Percentiles rank a stretch among this genome's conserved stretches.
These are phyloP conservation scores for Lactifluus rugatus DNA, from an alignment of 768 basidiomycete species.

Conservation along the genomic window DNA sequence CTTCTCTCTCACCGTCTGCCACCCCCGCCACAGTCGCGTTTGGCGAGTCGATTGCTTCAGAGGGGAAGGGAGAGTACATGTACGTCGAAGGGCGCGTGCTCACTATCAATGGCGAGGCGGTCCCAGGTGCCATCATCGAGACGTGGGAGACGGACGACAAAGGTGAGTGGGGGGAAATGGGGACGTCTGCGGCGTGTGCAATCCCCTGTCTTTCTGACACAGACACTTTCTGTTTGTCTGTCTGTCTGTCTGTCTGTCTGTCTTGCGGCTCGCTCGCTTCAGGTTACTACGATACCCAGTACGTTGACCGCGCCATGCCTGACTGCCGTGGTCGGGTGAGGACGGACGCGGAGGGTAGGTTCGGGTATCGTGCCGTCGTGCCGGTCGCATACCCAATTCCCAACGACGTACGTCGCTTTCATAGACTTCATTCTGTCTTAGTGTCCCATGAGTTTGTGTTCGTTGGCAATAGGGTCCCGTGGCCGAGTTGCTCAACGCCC, in stretches of 20 bases:
- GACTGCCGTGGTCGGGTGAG: constrained; percentile 66
- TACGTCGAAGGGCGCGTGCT: constrained; percentile 66
- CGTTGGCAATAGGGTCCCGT: constrained; percentile 50
- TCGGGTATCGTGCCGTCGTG: constrained; percentile 63
- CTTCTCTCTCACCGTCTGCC: neutral
- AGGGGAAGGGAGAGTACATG: constrained; percentile 80
- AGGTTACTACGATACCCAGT: constrained; percentile 40
- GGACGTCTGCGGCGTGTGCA: too few relatives aligned
- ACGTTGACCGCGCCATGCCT: constrained; percentile 42
- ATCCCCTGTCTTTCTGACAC: too few relatives aligned
- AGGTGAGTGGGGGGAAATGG: too few relatives aligned
- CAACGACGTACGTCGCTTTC: constrained; percentile 38
- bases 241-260: too few relatives aligned
- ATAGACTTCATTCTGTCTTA: neutral
- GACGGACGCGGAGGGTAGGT: constrained; percentile 52
- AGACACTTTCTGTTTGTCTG: too few relatives aligned
- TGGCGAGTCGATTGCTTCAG: constrained; percentile 75
- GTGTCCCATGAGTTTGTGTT: too few relatives aligned
- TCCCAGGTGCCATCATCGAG: constrained; percentile 58
- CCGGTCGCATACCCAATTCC: constrained; percentile 69
- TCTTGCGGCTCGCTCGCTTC: neutral
- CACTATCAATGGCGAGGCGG: constrained; percentile 49
- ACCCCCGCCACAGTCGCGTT: constrained; percentile 41
- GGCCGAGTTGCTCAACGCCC: constrained; percentile 42
- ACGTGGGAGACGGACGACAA: constrained; percentile 76